Percentiles rank a stretch among this genome's conserved stretches.
Evolutionary conservation across 2,329 filamentous ascomycete species (phyloP).

Genomic region (Colletotrichum viniferum): DNA sequence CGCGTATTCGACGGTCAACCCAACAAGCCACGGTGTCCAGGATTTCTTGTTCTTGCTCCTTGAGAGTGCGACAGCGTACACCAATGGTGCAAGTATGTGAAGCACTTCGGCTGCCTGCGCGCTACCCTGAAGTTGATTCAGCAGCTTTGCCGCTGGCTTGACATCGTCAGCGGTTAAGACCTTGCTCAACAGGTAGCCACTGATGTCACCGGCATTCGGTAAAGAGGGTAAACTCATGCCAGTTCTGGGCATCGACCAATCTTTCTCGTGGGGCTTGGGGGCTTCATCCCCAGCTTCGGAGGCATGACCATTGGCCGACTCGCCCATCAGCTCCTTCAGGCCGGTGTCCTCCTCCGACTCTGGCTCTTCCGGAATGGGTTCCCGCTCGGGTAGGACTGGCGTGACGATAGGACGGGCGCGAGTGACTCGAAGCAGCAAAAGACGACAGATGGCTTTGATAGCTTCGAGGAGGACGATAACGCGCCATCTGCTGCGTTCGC

Average conservation of each 20-base stretch:
- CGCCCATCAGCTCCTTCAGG: slow-evolving; percentile 48
- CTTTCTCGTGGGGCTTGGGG: slow-evolving; percentile 53
- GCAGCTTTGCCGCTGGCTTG: slow-evolving; percentile 83
- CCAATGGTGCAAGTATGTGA: slow-evolving; percentile 86
- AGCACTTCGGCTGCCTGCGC: slow-evolving; percentile 84
- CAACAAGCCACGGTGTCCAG: slow-evolving; percentile 92
- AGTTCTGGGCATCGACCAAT: slow-evolving; percentile 95
- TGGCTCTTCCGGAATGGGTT: slow-evolving; percentile 70
- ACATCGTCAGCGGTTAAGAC: slow-evolving; percentile 96
- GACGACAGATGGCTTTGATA: slow-evolving; percentile 82
- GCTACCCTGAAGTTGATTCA: slow-evolving; percentile 80
- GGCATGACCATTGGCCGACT: slow-evolving; percentile 63
- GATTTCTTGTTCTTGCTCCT: slow-evolving; percentile 73
- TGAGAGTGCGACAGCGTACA: slow-evolving; percentile 85
- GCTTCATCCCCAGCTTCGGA: slow-evolving; percentile 53
- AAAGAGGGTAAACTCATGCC: slow-evolving; percentile 84
- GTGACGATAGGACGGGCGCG: slow-evolving; percentile 82
- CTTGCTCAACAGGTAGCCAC: slow-evolving; percentile 84
- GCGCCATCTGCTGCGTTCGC: slow-evolving; percentile 81
- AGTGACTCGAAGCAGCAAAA: slow-evolving; percentile 82
- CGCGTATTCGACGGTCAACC: slow-evolving; percentile 83
- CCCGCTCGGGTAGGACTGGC: slow-evolving; percentile 85
- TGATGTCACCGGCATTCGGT: slow-evolving; percentile 81
- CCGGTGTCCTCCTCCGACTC: slow-evolving; percentile 43
- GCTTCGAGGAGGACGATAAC: slow-evolving; percentile 84